Evolutionary conservation across 768 basidiomycete species (phyloP).

Genomic region (Kockovaella imperatae): DNA sequence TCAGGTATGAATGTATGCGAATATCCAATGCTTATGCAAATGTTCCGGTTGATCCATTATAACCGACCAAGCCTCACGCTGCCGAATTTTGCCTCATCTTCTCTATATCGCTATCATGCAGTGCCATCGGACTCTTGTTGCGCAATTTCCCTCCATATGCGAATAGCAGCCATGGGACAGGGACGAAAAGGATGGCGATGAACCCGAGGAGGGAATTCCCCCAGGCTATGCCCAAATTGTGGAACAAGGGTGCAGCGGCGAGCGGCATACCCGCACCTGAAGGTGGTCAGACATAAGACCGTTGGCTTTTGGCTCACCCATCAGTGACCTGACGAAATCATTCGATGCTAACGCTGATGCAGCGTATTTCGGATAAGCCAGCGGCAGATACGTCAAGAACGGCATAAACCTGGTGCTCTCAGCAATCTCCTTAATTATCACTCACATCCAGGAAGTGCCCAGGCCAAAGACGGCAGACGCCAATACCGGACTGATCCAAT

Average conservation of each 20-base stretch:
- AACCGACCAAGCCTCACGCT: too few species aligned
- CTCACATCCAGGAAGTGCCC: constrained; percentile 20
- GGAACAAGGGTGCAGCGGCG: constrained; percentile 12
- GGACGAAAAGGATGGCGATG: constrained; percentile 10
- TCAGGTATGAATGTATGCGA: too few species aligned
- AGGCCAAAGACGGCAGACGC: constrained; percentile 24
- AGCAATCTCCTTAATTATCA: too few species aligned
- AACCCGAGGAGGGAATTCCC: constrained; percentile 9
- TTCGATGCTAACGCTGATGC: background rate
- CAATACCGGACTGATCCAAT: constrained; percentile 34
- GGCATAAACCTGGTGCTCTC: too few species aligned
- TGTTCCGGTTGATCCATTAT: too few species aligned
- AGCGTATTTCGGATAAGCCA: background rate
- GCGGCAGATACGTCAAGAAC: background rate
- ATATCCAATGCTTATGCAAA: too few species aligned
- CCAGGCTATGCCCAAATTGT: constrained; percentile 9
- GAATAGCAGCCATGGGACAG: too few species aligned
- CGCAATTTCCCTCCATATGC: too few species aligned
- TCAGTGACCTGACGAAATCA: background rate
- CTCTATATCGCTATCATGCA: too few species aligned
- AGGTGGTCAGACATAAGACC: constrained; percentile 12
- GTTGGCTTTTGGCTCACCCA: constrained; percentile 13
- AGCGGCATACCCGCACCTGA: constrained; percentile 15
- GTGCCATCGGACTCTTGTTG: too few species aligned
- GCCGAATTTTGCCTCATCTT: too few species aligned